Evolutionary conservation across 2,329 filamentous ascomycete species (phyloP).

Genomic region (Berkeleyomyces basicola): DNA sequence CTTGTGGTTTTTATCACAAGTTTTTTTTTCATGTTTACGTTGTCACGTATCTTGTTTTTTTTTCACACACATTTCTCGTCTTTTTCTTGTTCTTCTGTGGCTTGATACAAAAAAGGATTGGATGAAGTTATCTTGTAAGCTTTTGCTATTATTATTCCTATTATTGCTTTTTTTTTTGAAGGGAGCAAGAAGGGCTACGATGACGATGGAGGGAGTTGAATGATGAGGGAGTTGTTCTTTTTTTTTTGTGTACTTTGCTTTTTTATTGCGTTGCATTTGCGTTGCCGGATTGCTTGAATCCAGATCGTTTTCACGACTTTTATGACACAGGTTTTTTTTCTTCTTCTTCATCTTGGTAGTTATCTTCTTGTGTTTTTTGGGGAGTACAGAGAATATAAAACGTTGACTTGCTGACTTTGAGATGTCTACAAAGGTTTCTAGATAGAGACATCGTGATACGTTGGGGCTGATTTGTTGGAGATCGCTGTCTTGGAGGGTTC

Average conservation of each 20-base stretch:
- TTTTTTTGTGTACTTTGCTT: neutral
- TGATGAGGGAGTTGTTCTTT: neutral
- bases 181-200: neutral
- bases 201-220: neutral
- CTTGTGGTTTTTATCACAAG: constrained; percentile 12
- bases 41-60: constrained; percentile 12
- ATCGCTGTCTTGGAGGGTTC: too few relatives aligned
- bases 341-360: neutral
- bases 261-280: neutral
- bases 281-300: neutral
- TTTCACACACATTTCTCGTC: constrained; percentile 13
- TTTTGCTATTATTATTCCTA: too few relatives aligned
- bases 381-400: constrained; percentile 3
- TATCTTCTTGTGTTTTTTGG: neutral
- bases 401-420: neutral
- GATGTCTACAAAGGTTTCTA: neutral
- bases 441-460: too few relatives aligned
- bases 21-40: constrained; percentile 4
- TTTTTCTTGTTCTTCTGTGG: constrained; percentile 6
- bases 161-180: neutral
- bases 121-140: too few relatives aligned
- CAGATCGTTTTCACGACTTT: constrained; percentile 4
- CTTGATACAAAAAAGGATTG: neutral
- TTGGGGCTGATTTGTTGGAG: too few relatives aligned
- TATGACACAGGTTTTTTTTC: neutral